A percentile compares a stretch with the other conserved stretches of the same genome.
Conservation (phyloP, 495 filamentous ascomycete species). For the Penicillium argentinense region DNA sequence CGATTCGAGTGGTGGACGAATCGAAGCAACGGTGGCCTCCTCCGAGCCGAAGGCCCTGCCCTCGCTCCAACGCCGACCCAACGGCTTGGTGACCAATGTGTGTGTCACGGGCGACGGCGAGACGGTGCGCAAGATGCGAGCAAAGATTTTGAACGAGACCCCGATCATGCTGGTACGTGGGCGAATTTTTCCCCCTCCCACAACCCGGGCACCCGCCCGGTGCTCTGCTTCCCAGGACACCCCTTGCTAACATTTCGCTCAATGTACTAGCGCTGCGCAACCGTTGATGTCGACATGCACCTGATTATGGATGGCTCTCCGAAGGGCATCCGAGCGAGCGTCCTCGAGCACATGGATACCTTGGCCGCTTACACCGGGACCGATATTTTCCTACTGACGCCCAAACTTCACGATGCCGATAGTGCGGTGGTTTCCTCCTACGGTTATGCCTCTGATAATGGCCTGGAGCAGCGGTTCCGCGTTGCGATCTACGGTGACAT, state of each 20-base stretch:
- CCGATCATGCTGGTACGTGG: slow-evolving; percentile 80
- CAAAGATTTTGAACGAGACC: slow-evolving; percentile 80
- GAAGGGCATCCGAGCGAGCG: slow-evolving; percentile 64
- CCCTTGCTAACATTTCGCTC: slow-evolving; percentile 25
- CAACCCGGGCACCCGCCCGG: slow-evolving; percentile 2
- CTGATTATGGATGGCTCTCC: slow-evolving; percentile 72
- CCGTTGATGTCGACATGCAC: slow-evolving; percentile 86
- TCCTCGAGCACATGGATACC: slow-evolving; percentile 81
- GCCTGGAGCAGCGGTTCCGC: slow-evolving; percentile 77
- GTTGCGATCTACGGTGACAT: slow-evolving; percentile 94
- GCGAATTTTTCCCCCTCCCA: slow-evolving; percentile 25
- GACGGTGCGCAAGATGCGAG: slow-evolving; percentile 78
- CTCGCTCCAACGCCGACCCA: slow-evolving; percentile 62
- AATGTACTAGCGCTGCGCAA: slow-evolving; percentile 73
- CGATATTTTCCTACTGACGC: slow-evolving; percentile 91
- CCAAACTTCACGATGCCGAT: slow-evolving; percentile 61
- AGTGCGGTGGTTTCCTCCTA: slow-evolving; percentile 57
- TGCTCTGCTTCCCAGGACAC: slow-evolving; percentile 3
- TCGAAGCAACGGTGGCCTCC: slow-evolving; percentile 80
- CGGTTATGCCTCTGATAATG: slow-evolving; percentile 63
- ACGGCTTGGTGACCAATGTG: slow-evolving; percentile 83
- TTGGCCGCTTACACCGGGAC: slow-evolving; percentile 84
- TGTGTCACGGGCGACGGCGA: slow-evolving; percentile 84
- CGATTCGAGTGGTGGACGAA: slow-evolving; percentile 62
- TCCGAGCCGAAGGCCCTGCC: slow-evolving; percentile 76